These are phyloP conservation scores for Cyclotella sp. DNA, from an alignment of 108 stramenopile genomes.

Conservation along the genomic window DNA sequence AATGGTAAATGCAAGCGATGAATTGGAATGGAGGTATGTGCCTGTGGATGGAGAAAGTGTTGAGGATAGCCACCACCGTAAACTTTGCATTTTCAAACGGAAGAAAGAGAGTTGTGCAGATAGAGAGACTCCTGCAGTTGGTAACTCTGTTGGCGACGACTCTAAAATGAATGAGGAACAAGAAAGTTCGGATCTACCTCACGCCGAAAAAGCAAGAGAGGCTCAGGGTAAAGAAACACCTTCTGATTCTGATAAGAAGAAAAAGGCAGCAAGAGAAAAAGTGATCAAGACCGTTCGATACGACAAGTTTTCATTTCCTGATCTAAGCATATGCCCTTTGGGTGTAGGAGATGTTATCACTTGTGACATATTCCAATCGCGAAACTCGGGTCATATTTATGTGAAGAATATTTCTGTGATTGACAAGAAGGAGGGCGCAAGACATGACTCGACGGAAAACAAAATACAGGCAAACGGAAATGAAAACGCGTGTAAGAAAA, in stretches of 20 bases:
- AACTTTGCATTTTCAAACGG: conserved; percentile 56
- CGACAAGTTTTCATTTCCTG: conserved; percentile 60
- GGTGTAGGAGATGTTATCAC: conserved; percentile 62
- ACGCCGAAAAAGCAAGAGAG: neutral
- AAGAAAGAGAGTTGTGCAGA: neutral
- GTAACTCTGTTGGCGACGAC: neutral
- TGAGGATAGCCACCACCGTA: conserved; percentile 49
- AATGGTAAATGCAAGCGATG: conserved; percentile 59
- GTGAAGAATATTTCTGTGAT: conserved; percentile 65
- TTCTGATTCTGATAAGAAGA: conserved; percentile 14
- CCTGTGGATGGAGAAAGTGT: conserved; percentile 19
- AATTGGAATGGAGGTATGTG: conserved; percentile 48
- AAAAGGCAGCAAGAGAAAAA: conserved; percentile 24
- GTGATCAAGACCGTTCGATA: conserved; percentile 53
- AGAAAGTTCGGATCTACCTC: neutral
- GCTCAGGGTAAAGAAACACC: neutral
- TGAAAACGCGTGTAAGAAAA: conserved; percentile 1
- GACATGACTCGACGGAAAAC: neutral
- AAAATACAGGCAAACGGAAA: conserved; percentile 30
- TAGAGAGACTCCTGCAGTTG: neutral
- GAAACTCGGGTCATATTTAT: conserved; percentile 53
- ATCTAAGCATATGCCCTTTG: conserved; percentile 56
- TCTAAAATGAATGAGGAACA: neutral
- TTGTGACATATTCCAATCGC: conserved; percentile 64
- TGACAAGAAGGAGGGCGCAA: conserved; percentile 42